Evolutionary conservation across 2,329 filamentous ascomycete species (phyloP).

Genomic region (Dactylonectria macrodidyma): DNA sequence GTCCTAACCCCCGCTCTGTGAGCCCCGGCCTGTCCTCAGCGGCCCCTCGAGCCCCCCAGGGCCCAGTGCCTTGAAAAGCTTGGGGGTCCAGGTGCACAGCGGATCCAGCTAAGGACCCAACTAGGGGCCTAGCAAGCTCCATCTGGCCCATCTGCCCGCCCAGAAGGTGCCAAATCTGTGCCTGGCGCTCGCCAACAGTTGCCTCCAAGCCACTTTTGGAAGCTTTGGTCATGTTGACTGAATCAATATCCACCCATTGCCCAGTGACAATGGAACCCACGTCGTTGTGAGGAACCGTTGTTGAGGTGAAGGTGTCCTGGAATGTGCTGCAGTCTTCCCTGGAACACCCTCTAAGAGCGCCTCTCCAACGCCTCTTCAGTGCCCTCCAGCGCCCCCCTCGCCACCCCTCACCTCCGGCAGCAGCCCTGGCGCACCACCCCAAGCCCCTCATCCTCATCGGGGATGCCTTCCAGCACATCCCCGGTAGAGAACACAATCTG

Average conservation of each 20-base stretch:
- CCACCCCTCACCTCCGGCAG: slow-evolving; percentile 20
- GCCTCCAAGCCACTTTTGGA: slow-evolving; percentile 7
- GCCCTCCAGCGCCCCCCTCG: slow-evolving; percentile 15
- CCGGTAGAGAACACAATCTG: slow-evolving; percentile 31
- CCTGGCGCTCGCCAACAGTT: slow-evolving; percentile 15
- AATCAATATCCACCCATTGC: not conserved
- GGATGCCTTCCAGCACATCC: slow-evolving; percentile 25
- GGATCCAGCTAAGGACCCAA: slow-evolving; percentile 11
- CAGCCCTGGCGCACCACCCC: slow-evolving; percentile 16
- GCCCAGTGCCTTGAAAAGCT: slow-evolving; percentile 16
- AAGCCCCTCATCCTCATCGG: slow-evolving; percentile 20
- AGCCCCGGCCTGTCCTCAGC: slow-evolving; percentile 15
- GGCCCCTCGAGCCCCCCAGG: slow-evolving; percentile 6
- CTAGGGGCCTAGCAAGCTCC: not conserved
- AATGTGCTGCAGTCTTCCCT: slow-evolving; percentile 11
- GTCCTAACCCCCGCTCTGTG: slow-evolving; percentile 42
- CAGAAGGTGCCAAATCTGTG: not conserved
- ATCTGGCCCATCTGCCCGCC: not conserved
- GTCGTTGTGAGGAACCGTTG: too few species aligned
- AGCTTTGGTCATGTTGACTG: not conserved
- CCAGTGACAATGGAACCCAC: not conserved
- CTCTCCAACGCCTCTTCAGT: slow-evolving; percentile 9
- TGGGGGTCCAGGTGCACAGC: slow-evolving; percentile 29
- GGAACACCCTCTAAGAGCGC: not conserved
- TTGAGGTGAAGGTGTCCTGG: slow-evolving; percentile 6